Evolutionary conservation across 805 yeast genomes (phyloP), one percentile per base, ranked within the genome.

Genomic region (Ogataea salicorniae): DNA sequence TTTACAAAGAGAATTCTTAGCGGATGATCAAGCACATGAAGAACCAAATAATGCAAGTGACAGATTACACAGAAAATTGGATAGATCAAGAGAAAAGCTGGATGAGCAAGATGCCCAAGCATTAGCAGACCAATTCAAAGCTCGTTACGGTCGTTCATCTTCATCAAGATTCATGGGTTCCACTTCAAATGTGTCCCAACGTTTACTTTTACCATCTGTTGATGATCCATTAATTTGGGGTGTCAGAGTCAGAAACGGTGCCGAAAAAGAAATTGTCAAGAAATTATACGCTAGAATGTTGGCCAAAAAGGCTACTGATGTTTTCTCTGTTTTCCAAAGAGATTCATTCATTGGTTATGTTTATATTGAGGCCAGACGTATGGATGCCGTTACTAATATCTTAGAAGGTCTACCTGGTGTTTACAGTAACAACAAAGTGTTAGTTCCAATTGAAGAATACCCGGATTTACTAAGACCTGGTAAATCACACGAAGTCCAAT

Each of bases 221-320:
- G 89, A 91, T 59, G 97, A 94, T 63, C 98, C 99, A 8, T 83
- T 89, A 46, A 88, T 94, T 58, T 94, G 96, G 87, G 98, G 96
- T 61, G 81, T 94, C 41, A 81, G 97, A 67, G 89, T 95, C 71
- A 80, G 95, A 60, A 89, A 87, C 34, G 97, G 98, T 43, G 81
- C 85, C 56, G 99, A 94, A 68, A 92, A 88, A 66, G 96, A 89
- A 45, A 73, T 91, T 53, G 96, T 94, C 22, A 80, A 89, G 54
- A 87, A 87, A 54, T 71, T 94, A 43, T 76, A 85, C 69, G 90
- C 91, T 58, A 89, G 91, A 70, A 87, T 88, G 72, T 70, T 84
- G 51, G 87, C 89, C 45, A 82, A 86, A 59, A 80, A 80, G 50
- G 81, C 79, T 45, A 87, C 95, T n/a, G 77, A 90, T 54, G 89